These are phyloP conservation scores for Coemansia sp. DNA, from an alignment of 192 early-diverging fungal species.

Conservation along the genomic window DNA sequence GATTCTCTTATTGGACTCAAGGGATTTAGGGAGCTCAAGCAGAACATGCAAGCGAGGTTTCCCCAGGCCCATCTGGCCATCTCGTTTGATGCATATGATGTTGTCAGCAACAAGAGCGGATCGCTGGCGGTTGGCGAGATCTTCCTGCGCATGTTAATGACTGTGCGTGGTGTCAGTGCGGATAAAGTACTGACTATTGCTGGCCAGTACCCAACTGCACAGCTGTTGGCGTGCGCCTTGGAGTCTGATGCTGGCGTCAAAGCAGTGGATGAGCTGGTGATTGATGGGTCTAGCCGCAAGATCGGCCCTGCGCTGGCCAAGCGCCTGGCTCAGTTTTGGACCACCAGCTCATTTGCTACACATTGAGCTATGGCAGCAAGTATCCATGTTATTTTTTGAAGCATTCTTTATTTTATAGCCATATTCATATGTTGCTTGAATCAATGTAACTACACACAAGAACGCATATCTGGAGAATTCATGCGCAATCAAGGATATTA, in stretches of 20 bases:
- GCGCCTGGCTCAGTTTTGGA: slow-evolving; percentile 62
- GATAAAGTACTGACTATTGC: slow-evolving; percentile 84
- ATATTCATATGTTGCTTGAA: too few species aligned
- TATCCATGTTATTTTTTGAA: too few species aligned
- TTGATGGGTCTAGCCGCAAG: slow-evolving; percentile 53
- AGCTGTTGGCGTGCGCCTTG: slow-evolving; percentile 51
- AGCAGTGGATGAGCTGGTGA: slow-evolving; percentile 53
- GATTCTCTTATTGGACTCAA: slow-evolving; percentile 48
- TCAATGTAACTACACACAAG: too few species aligned
- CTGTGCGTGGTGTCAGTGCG: slow-evolving; percentile 73
- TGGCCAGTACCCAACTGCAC: slow-evolving; percentile 65
- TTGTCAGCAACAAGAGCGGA: slow-evolving; percentile 73
- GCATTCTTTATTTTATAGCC: too few species aligned
- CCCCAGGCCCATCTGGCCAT: slow-evolving; percentile 53
- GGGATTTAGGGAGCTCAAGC: slow-evolving; percentile 56
- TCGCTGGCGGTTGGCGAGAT: slow-evolving; percentile 70
- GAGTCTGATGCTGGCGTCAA: slow-evolving; percentile 23
- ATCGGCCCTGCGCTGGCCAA: slow-evolving; percentile 55
- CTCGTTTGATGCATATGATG: slow-evolving; percentile 63
- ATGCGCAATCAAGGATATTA: too few species aligned
- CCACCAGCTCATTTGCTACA: slow-evolving; percentile 45
- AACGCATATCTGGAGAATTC: too few species aligned
- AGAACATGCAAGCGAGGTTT: slow-evolving; percentile 21
- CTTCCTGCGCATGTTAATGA: slow-evolving; percentile 83
- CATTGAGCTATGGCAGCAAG: too few species aligned